Conservation (phyloP, 202 grass and related monocot species). For the Schoenoplectus tabernaemontani region DNA sequence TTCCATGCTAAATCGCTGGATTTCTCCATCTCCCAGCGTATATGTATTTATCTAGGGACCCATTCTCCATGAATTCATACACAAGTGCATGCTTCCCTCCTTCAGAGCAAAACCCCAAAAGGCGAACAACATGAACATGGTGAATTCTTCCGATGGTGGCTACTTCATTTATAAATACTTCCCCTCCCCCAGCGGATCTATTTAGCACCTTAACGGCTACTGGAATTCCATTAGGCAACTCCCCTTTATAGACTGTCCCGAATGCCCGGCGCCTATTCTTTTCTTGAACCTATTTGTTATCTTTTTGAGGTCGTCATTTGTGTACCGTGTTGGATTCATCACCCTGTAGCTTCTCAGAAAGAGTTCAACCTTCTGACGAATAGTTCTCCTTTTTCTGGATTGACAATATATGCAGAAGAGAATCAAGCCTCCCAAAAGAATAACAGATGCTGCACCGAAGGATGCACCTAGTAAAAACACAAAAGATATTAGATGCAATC, state of each 20-base stretch:
- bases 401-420: background rate
- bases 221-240: slow-evolving; percentile 30
- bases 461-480: background rate
- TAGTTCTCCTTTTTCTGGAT: slow-evolving; percentile 11
- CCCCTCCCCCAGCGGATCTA: slow-evolving; percentile 31
- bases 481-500: background rate
- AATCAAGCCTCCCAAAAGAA: background rate
- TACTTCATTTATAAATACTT: slow-evolving; percentile 34
- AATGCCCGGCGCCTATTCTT: slow-evolving; percentile 35
- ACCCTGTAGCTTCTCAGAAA: slow-evolving; percentile 10
- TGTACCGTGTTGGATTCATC: slow-evolving; percentile 28
- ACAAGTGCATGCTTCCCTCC: slow-evolving; percentile 22
- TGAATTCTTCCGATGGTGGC: slow-evolving; percentile 40
- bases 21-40: background rate
- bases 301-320: slow-evolving; percentile 27
- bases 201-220: slow-evolving; percentile 45
- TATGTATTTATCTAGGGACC: slow-evolving; percentile 41
- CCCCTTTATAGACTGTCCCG: slow-evolving; percentile 38
- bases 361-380: background rate
- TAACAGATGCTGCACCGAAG: background rate
- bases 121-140: slow-evolving; percentile 39
- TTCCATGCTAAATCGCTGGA: slow-evolving; percentile 9
- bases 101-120: slow-evolving; percentile 36
- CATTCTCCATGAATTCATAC: slow-evolving; percentile 36
- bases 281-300: slow-evolving; percentile 36